Conservation (phyloP, 1,284 basidiomycete species). For the Trichosporon ovoides region DNA sequence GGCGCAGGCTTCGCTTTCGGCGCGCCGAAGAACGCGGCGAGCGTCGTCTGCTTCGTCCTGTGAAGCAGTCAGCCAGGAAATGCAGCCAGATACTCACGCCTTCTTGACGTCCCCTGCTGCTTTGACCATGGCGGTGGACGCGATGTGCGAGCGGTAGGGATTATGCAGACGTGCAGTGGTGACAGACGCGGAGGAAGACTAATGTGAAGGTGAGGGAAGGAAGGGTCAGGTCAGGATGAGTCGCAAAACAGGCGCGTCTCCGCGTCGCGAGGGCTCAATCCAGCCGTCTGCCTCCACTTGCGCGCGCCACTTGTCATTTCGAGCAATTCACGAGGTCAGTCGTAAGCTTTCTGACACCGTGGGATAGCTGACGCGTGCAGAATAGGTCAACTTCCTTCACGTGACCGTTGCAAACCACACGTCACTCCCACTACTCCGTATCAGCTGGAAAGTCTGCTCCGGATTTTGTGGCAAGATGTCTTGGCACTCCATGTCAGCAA, state of each 20-base stretch:
- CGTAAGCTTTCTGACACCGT: neutral
- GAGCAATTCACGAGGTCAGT: neutral
- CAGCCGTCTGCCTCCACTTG: conserved; percentile 1
- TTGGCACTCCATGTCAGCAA: too few species aligned
- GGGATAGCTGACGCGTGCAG: neutral
- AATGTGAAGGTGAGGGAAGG: neutral
- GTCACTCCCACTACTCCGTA: too few species aligned
- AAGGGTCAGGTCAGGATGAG: neutral
- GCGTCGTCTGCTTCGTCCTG: conserved; percentile 45
- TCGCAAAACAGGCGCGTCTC: conserved; percentile 5
- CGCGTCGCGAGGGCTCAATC: neutral
- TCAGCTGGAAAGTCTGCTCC: too few species aligned
- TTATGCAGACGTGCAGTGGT: neutral
- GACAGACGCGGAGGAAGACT: neutral
- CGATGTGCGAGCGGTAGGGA: neutral
- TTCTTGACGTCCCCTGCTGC: conserved; percentile 2
- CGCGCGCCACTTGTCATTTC: neutral
- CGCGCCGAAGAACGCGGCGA: conserved; percentile 49
- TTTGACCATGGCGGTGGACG: conserved; percentile 2
- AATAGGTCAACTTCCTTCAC: neutral
- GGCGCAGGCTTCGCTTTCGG: conserved; percentile 30
- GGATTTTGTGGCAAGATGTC: too few species aligned
- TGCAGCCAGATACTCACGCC: neutral
- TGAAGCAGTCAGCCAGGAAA: conserved; percentile 3
- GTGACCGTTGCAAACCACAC: too few species aligned